These are phyloP conservation scores for Penicillium brevicompactum DNA, from an alignment of 2,329 filamentous ascomycete genomes.

Conservation along the genomic window DNA sequence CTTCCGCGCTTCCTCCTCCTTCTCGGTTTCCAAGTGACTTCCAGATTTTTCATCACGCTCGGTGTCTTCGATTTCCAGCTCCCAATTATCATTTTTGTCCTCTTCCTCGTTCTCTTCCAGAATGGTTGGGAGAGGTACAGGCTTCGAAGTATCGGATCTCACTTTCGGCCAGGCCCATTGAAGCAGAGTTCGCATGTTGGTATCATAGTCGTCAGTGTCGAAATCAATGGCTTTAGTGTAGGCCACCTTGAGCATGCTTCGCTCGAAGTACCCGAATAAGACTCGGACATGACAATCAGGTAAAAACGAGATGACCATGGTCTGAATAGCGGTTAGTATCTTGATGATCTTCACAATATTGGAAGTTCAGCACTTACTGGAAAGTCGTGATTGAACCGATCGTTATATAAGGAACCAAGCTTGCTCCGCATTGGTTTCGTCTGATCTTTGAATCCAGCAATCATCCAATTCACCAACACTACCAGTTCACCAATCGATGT, in stretches of 20 bases:
- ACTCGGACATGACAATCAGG: conserved; percentile 9
- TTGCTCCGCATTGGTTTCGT: neutral
- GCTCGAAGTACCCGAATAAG: conserved; percentile 12
- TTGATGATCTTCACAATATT: neutral
- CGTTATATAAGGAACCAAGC: neutral
- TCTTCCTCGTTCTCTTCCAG: neutral
- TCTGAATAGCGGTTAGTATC: conserved; percentile 2
- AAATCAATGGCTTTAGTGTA: conserved; percentile 12
- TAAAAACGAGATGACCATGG: conserved; percentile 14
- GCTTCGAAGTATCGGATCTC: neutral
- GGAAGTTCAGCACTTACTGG: conserved; percentile 1
- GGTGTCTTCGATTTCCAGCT: no score
- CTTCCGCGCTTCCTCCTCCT: no score
- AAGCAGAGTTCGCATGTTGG: conserved; percentile 8
- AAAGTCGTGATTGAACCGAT: conserved; percentile 3
- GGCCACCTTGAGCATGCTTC: conserved; percentile 4
- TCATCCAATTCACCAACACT: conserved; percentile 15
- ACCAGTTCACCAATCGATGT: conserved; percentile 9
- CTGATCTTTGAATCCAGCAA: neutral
- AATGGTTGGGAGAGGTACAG: conserved; percentile 8
- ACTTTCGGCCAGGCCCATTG: conserved; percentile 9
- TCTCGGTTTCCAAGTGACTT: no score
- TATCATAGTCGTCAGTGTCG: neutral
- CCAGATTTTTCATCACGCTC: no score
- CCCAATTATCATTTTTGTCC: no score